Percentiles rank a stretch among this genome's conserved stretches.
Conservation (phyloP, 106 monocot species). For the Triglochin maritima region DNA sequence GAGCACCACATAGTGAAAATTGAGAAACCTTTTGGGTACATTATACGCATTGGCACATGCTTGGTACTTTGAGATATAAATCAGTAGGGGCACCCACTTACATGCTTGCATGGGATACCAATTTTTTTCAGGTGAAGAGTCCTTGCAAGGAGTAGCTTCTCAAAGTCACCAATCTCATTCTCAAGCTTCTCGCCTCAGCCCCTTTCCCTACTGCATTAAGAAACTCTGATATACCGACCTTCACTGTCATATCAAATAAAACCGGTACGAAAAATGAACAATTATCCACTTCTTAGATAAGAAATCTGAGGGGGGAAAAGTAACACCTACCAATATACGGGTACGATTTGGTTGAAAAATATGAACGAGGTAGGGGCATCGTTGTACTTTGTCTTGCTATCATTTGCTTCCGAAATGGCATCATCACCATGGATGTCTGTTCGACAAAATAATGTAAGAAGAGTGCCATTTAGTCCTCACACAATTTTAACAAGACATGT, state of each 20-base stretch:
- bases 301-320: no score
- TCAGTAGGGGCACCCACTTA: conserved; percentile 5
- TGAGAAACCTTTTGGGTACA: no score
- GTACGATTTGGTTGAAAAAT: conserved; percentile 12
- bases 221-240: conserved; percentile 82
- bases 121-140: conserved; percentile 79
- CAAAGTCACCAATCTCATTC: conserved; percentile 58
- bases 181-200: conserved; percentile 71
- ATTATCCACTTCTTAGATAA: neutral
- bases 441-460: no score
- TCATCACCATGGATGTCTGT: neutral
- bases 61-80: neutral
- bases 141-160: conserved; percentile 63
- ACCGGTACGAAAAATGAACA: neutral
- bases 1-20: no score
- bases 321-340: conserved; percentile 14
- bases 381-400: neutral
- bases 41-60: no score
- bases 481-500: no score
- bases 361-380: neutral
- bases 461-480: no score
- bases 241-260: conserved; percentile 16
- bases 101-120: conserved; percentile 77
- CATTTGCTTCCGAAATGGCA: conserved; percentile 11
- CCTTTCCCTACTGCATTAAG: conserved; percentile 58